Base-by-base conservation (phyloP, 78 protist species). In the Dictyostelium purpureum region DNA sequence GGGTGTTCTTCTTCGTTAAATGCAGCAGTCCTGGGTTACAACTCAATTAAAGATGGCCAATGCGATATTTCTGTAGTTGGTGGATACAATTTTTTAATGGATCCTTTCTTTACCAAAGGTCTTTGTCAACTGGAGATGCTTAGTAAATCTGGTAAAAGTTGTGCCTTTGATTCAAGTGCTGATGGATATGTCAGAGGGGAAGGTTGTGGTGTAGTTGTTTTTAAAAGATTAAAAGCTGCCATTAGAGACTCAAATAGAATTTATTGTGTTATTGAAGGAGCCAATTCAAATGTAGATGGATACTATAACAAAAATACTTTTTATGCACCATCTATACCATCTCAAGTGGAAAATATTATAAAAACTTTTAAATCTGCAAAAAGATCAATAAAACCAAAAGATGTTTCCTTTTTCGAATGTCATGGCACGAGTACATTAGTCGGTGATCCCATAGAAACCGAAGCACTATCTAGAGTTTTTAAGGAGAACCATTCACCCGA, bases 1-100 rank as follows among this genome's bases (percentile, higher is more conserved):
- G 98, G 98, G 16, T 96, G 98, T 79, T 83, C 96, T 21, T 75
- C 95, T 16, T 79, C 97, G 7, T 79, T 96, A 26, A 93, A 94
- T 38, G 97, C 98, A 4, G 16, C 90, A 10, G 35, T 79, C 26
- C 26, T 78, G 45, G 98, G 97, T 11, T 1, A 11, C 49, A 31
- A 31, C 16, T 88, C 92, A 24, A 43, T 97, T 52, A 63, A 80
- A 26, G 6, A 35, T 7, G 93, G 95, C 2, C 80, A 74, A 24
- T 89, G 94, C 63, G 77, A 81, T n/a, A 6, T 24, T 52, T 97
- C 98, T 6, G 24, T 97, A 0, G 96, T 45, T 11, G 97, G 90
- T 16, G 98, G 96, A 4, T 83, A 21, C 74, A 97, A 95, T 78
- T 14, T 85, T 28, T n/a, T 85, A 2, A 78, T 91, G 3, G 57